These are phyloP conservation scores for Boechera divaricarpa DNA, from an alignment of 345 rosid species.

Conservation along the genomic window DNA sequence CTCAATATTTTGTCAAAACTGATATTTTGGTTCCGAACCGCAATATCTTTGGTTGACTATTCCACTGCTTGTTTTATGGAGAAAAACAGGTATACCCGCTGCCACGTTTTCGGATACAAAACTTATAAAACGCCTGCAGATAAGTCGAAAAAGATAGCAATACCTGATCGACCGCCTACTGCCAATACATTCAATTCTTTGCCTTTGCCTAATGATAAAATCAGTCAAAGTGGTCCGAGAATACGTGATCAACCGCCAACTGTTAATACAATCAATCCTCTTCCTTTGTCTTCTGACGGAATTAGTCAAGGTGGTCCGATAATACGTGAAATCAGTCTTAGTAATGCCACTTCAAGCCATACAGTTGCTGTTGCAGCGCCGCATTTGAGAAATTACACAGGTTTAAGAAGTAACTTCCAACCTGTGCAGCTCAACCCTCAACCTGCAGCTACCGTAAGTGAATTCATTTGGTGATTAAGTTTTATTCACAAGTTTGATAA, in stretches of 20 bases:
- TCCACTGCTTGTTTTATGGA: slow-evolving; percentile 36
- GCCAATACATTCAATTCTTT: slow-evolving; percentile 10
- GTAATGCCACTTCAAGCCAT: slow-evolving; percentile 17
- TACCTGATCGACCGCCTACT: slow-evolving; percentile 42
- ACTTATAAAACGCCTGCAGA: slow-evolving; percentile 34
- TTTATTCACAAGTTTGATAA: neutral
- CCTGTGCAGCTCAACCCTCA: slow-evolving; percentile 32
- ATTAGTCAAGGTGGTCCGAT: slow-evolving; percentile 27
- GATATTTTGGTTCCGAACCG: neutral
- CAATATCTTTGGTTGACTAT: slow-evolving; percentile 4
- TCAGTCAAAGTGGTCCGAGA: slow-evolving; percentile 28
- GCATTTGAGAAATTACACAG: slow-evolving; percentile 38
- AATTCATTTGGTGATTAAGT: neutral
- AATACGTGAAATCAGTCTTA: slow-evolving; percentile 38
- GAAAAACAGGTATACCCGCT: slow-evolving; percentile 57
- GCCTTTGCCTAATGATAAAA: neutral
- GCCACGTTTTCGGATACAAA: slow-evolving; percentile 60
- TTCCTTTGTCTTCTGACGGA: neutral
- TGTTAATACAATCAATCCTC: slow-evolving; percentile 19
- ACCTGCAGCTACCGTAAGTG: slow-evolving; percentile 33
- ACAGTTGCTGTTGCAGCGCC: slow-evolving; percentile 34
- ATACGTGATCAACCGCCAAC: slow-evolving; percentile 40
- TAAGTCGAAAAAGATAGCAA: slow-evolving; percentile 30
- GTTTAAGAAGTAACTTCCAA: slow-evolving; percentile 26
- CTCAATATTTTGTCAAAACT: neutral